Percentiles rank a stretch among this genome's conserved stretches.
Evolutionary conservation across 257 asterid genomes (phyloP).

Genomic region (Ophiorrhiza pumila): DNA sequence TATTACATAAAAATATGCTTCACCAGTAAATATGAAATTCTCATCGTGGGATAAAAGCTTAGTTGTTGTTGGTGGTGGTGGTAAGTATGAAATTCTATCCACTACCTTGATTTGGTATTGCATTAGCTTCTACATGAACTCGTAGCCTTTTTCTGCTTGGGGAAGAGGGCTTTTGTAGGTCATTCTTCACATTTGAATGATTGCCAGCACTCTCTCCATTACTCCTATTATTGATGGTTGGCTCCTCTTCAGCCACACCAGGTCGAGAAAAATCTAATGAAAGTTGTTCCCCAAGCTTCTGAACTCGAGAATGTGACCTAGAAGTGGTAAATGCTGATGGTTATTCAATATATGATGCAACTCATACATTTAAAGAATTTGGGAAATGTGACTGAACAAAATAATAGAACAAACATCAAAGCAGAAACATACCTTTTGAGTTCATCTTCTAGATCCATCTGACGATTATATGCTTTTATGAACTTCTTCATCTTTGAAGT

Average conservation of each 20-base stretch:
- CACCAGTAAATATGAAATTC: background rate
- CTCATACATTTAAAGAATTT: background rate
- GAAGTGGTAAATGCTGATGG: slow-evolving; percentile 7
- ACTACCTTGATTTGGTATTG: slow-evolving; percentile 55
- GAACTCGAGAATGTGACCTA: slow-evolving; percentile 78
- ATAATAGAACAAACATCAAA: slow-evolving; percentile 10
- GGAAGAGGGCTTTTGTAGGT: slow-evolving; percentile 39
- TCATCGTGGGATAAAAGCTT: too few species aligned
- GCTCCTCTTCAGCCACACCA: slow-evolving; percentile 43
- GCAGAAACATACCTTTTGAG: slow-evolving; percentile 63
- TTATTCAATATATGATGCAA: slow-evolving; percentile 1
- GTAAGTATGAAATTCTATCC: background rate
- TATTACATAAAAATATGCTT: background rate
- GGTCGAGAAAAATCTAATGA: slow-evolving; percentile 40
- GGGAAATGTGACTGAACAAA: slow-evolving; percentile 9
- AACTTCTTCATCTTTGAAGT: slow-evolving; percentile 64
- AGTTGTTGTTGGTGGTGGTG: too few species aligned
- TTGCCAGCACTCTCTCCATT: slow-evolving; percentile 49
- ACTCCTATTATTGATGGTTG: slow-evolving; percentile 31
- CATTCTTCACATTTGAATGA: slow-evolving; percentile 36
- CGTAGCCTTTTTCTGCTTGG: slow-evolving; percentile 57
- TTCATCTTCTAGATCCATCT: slow-evolving; percentile 65
- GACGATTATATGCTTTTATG: slow-evolving; percentile 66
- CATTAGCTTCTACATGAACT: slow-evolving; percentile 36
- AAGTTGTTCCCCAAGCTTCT: slow-evolving; percentile 70